Evolutionary conservation across 306 rosid genomes (phyloP).

Genomic region (Prunus salicina): DNA sequence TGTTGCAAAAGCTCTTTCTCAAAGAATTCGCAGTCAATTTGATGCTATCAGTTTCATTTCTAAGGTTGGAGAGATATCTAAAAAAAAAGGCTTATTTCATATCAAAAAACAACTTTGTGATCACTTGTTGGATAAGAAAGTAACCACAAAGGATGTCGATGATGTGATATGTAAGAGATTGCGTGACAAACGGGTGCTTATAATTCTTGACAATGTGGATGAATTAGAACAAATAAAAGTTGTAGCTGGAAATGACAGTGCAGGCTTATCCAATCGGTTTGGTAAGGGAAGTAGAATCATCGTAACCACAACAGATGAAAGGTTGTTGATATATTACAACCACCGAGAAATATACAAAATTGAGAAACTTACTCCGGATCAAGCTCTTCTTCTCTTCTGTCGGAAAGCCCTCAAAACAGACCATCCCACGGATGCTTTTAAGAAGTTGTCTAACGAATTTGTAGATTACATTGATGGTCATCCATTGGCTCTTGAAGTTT

Average conservation of each 20-base stretch:
- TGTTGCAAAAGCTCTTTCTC: background rate
- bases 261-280: background rate
- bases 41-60: slow-evolving; percentile 25
- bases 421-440: background rate
- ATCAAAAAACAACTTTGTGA: slow-evolving; percentile 17
- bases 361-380: background rate
- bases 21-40: background rate
- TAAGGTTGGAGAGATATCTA: background rate
- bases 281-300: background rate
- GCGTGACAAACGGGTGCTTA: background rate
- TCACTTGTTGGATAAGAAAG: background rate
- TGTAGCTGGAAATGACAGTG: background rate
- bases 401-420: background rate
- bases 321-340: background rate
- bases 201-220: slow-evolving; percentile 23
- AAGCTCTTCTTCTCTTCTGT: background rate
- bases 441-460: background rate
- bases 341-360: background rate
- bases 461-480: background rate
- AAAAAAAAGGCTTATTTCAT: background rate
- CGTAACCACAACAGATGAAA: background rate
- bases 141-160: background rate
- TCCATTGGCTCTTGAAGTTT: background rate
- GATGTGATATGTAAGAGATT: background rate
- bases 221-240: background rate